A percentile compares a stretch with the other conserved stretches of the same genome.
Conservation (phyloP, 176 grass and related monocot species). For the Melocanna baccifera region DNA sequence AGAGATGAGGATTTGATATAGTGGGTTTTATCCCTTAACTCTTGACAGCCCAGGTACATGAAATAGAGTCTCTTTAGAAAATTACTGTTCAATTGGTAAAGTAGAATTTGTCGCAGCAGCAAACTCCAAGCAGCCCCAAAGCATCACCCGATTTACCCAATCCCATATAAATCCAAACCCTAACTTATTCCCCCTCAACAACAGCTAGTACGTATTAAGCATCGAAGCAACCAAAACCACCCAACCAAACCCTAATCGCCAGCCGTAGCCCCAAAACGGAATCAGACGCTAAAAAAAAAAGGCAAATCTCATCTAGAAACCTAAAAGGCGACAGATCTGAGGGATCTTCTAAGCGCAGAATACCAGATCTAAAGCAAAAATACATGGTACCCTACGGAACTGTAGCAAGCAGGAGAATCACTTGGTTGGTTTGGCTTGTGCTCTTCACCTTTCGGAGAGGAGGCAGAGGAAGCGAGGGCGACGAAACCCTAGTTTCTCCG, state of each 20-base stretch:
- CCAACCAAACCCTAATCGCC: neutral
- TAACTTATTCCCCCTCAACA: neutral
- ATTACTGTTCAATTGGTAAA: neutral
- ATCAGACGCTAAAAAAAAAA: neutral
- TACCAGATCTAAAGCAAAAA: neutral
- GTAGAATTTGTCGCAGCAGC: neutral
- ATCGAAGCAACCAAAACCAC: neutral
- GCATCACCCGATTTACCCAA: neutral
- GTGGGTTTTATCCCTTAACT: neutral
- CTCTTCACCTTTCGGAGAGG: neutral
- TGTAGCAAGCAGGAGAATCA: neutral
- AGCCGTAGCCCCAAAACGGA: neutral
- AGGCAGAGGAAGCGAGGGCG: neutral
- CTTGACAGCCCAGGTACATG: neutral
- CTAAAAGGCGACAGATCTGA: neutral
- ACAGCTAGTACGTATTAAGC: neutral
- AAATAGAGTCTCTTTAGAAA: neutral
- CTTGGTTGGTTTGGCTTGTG: neutral
- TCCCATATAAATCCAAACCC: neutral
- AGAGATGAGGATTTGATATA: neutral
- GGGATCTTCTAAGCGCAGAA: neutral
- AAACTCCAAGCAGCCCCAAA: neutral
- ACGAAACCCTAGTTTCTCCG: neutral
- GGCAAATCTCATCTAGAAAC: neutral
- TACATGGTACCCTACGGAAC: neutral